phyloP scores from a whole-genome alignment of 768 basidiomycete genomes.

The Boletus subparvulus region DNA sequence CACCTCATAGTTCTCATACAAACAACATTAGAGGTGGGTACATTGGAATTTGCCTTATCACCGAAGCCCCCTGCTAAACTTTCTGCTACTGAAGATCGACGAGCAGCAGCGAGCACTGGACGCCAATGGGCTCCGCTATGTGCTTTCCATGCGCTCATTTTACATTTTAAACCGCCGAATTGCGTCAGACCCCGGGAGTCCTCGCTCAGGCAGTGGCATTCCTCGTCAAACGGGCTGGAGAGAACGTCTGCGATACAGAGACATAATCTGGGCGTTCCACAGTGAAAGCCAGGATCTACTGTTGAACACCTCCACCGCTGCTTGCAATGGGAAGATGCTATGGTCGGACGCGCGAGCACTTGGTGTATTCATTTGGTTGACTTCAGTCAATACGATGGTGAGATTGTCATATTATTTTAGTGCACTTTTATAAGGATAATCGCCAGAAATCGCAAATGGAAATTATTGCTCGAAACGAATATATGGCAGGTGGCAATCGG shows the following conservation, averaged over 20 bases:
- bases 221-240: constrained; percentile 56
- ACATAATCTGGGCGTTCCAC: constrained; percentile 96
- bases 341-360: constrained; percentile 88
- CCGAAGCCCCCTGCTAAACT: background rate
- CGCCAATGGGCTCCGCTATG: constrained; percentile 87
- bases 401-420: constrained; percentile 24
- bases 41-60: background rate
- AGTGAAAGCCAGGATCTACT: constrained; percentile 92
- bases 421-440: background rate
- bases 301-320: constrained; percentile 62
- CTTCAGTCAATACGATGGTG: constrained; percentile 76
- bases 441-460: constrained; percentile 81
- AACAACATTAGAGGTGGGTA: constrained; percentile 77
- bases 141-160: constrained; percentile 90
- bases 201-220: constrained; percentile 41
- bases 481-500: constrained; percentile 80
- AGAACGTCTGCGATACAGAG: constrained; percentile 84
- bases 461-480: constrained; percentile 86
- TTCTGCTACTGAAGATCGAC: constrained; percentile 60
- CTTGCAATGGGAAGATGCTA: constrained; percentile 81
- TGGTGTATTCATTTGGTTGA: constrained; percentile 88
- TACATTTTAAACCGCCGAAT: constrained; percentile 75
- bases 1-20: constrained; percentile 84
- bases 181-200: constrained; percentile 48
- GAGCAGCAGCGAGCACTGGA: constrained; percentile 90